phyloP scores from a whole-genome alignment of 108 stramenopile species.

The Cylindrotheca fusiformis region DNA sequence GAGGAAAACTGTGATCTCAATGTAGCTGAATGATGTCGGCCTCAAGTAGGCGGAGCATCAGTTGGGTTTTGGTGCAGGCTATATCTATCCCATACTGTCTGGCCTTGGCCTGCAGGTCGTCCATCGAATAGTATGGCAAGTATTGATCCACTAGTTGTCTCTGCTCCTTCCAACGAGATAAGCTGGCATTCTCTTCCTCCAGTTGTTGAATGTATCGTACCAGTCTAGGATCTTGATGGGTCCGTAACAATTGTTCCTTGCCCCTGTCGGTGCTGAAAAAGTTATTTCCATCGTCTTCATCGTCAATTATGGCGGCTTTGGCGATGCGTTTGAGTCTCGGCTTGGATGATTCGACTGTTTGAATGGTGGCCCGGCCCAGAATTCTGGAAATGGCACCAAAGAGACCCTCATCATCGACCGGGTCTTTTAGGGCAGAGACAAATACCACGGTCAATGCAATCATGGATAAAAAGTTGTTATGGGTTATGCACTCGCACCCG shows the following conservation, averaged over 20 bases:
- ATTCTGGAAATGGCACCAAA: constrained; percentile 27
- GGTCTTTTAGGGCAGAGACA: constrained; percentile 27
- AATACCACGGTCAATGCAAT: constrained; percentile 8
- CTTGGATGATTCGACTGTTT: constrained; percentile 20
- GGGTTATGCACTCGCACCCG: not conserved
- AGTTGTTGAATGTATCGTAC: constrained; percentile 14
- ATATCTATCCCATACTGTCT: constrained; percentile 14
- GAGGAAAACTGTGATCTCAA: too few relatives aligned
- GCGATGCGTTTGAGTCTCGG: constrained; percentile 28
- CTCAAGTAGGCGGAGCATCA: constrained; percentile 30
- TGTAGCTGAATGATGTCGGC: constrained; percentile 4
- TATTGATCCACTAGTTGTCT: constrained; percentile 21
- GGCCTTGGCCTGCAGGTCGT: constrained; percentile 31
- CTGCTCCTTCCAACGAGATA: constrained; percentile 25
- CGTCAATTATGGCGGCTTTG: constrained; percentile 18
- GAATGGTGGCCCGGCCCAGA: constrained; percentile 29
- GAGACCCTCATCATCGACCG: constrained; percentile 29
- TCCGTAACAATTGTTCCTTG: not conserved
- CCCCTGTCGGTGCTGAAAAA: not conserved
- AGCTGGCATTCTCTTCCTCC: constrained; percentile 31
- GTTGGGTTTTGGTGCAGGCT: constrained; percentile 35
- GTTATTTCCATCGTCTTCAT: constrained; percentile 2
- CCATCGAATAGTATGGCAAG: constrained; percentile 17
- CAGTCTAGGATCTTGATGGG: constrained; percentile 4
- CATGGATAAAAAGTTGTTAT: not conserved